phyloP scores from a whole-genome alignment of 805 yeast genomes.

The Scheffersomyces amazonensis region DNA sequence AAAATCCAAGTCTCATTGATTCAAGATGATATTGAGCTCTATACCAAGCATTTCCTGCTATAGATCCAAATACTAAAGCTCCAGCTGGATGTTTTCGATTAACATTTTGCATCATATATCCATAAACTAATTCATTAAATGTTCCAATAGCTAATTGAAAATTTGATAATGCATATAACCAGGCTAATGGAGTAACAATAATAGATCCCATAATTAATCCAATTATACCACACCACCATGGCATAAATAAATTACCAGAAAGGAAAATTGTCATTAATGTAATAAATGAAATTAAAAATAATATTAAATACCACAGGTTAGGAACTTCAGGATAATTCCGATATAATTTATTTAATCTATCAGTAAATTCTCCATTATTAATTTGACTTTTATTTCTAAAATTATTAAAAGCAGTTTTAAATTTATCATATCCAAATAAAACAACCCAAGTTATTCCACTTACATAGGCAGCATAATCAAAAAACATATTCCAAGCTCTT shows the following conservation, averaged over 20 bases:
- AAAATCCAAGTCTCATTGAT: constrained; percentile 45
- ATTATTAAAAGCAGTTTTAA: constrained; percentile 14
- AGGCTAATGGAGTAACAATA: constrained; percentile 48
- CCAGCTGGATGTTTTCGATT: constrained; percentile 42
- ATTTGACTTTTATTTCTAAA: constrained; percentile 4
- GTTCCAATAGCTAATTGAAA: constrained; percentile 54
- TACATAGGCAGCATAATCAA: constrained; percentile 51
- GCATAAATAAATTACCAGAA: constrained; percentile 34
- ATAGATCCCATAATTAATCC: constrained; percentile 43
- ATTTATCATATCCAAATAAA: constrained; percentile 30
- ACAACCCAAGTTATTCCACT: constrained; percentile 48
- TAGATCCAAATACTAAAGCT: constrained; percentile 47
- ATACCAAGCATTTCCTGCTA: constrained; percentile 56
- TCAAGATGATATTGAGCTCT: constrained; percentile 40
- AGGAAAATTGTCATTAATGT: constrained; percentile 30
- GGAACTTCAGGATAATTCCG: constrained; percentile 43
- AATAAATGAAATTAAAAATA: constrained; percentile 36
- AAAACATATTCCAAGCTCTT: constrained; percentile 49
- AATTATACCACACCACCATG: constrained; percentile 43
- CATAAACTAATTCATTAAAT: constrained; percentile 48
- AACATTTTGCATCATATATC: constrained; percentile 40
- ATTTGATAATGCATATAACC: constrained; percentile 49
- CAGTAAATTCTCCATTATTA: constrained; percentile 22
- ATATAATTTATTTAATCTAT: constrained; percentile 41
- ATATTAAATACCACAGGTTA: constrained; percentile 33